Percentiles rank a stretch among this genome's conserved stretches.
Conservation (phyloP, 768 basidiomycete species). For the Agaricus blazei region DNA sequence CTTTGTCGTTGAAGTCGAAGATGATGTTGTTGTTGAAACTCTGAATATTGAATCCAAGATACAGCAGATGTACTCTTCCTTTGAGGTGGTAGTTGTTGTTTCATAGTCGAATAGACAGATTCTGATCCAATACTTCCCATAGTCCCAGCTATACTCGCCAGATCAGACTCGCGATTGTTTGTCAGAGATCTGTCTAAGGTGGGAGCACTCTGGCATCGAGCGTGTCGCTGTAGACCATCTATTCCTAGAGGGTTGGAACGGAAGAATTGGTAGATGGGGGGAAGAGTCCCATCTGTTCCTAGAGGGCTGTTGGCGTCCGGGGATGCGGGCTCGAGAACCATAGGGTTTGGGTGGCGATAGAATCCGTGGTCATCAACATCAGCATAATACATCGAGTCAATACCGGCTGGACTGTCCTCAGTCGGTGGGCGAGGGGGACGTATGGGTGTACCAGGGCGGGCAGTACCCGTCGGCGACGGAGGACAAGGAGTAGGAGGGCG, state of each 20-base stretch:
- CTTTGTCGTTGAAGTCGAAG: neutral
- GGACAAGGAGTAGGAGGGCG: neutral
- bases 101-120: neutral
- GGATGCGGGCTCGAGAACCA: neutral
- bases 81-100: neutral
- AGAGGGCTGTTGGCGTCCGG: neutral
- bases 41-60: slow-evolving; percentile 1
- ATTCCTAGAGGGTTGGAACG: neutral
- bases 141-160: neutral
- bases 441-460: slow-evolving; percentile 1
- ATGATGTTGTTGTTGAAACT: neutral
- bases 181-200: neutral
- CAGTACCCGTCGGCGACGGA: neutral
- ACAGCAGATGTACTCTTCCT: slow-evolving; percentile 1
- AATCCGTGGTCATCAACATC: slow-evolving; percentile 5
- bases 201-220: neutral
- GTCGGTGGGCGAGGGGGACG: slow-evolving; percentile 13
- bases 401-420: slow-evolving; percentile 11
- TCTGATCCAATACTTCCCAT: neutral
- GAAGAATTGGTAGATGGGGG: neutral
- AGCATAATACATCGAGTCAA: slow-evolving; percentile 4
- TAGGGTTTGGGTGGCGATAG: slow-evolving; percentile 4
- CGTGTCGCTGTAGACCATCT: slow-evolving; percentile 1
- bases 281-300: neutral
- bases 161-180: neutral